A percentile compares a stretch with the other conserved stretches of the same genome.
These are phyloP conservation scores for Mesembryanthemum crystallinum DNA, from an alignment of 148 eudicot species.

Conservation along the genomic window DNA sequence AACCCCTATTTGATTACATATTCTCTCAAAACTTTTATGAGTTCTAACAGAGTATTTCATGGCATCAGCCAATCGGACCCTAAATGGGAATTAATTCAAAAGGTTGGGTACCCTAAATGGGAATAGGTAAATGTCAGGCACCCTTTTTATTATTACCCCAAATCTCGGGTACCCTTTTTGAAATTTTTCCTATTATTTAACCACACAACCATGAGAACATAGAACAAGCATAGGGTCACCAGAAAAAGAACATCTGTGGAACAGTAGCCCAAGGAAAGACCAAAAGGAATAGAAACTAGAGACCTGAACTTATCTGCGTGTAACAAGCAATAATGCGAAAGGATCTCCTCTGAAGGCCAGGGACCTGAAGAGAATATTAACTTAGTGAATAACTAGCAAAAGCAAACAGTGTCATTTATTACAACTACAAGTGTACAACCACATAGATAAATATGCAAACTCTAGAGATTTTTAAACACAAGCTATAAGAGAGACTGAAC, in stretches of 20 bases:
- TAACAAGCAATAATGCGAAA: constrained; percentile 76
- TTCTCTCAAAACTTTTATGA: no score
- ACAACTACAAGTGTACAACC: neutral
- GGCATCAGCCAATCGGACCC: no score
- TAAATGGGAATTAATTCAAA: no score
- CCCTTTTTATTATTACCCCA: no score
- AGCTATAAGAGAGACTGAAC: neutral
- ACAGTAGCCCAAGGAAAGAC: neutral
- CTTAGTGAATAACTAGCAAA: neutral
- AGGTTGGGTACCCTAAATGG: no score
- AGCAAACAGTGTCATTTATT: neutral
- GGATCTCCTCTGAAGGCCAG: constrained; percentile 97
- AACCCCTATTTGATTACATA: no score
- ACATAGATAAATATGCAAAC: neutral
- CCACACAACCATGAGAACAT: neutral
- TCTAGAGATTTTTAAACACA: neutral
- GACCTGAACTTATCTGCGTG: constrained; percentile 74
- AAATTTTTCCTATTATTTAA: no score
- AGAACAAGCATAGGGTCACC: constrained; percentile 2
- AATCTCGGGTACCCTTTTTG: no score
- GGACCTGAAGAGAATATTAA: constrained; percentile 49
- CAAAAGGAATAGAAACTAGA: neutral
- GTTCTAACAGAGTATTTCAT: no score
- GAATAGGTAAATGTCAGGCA: no score
- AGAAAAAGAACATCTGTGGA: neutral